Evolutionary conservation across 371 early-diverging fungal species (phyloP), one percentile per base, ranked within the genome.

Genomic region (Nosema muscidifuracis): DNA sequence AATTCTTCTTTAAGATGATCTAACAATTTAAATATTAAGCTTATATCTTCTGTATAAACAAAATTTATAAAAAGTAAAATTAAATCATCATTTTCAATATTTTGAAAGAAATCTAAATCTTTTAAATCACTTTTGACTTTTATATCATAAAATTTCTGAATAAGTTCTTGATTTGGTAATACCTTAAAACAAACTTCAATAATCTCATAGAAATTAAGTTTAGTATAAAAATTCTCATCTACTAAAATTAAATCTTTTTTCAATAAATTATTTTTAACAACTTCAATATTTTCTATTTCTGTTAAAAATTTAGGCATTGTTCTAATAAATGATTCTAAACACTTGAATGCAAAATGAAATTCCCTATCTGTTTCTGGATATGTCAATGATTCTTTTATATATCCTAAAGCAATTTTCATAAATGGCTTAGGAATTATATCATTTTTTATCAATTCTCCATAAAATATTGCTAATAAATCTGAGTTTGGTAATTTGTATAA

Each of bases 371-470:
- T 63, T 47, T 64, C 60, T 18, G 76, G 76, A 53, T 40, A 67
- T n/a, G 24, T 34, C 38, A 79, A 42, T 1, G 76, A 73, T 20
- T 65, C 57, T 47, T 78, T 78, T 18, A 74, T 58, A 22, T 69
- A 64, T 18, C 56, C 34, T 13, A 77, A 43, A 6, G 67, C 53
- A 24, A 57, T 58, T 51, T 65, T 69, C 22, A 44, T 16, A 55
- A 76, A 80, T 4, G 70, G 65, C 28, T 63, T 67, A 0, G 72
- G 63, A 22, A 73, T 76, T 50, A 76, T 65, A n/a, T 51, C 20
- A 22, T 58, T 69, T 44, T 71, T 65, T n/a, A 80, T 77, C 33
- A 80, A 31, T 24, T 75, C 71, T 12, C 77, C 80, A 50, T 64
- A 80, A 47, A 77, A 77, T 47, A 18, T 18, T 16, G 71, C 74